Percentiles rank a stretch among this genome's conserved stretches.
phyloP scores from a whole-genome alignment of 2,329 filamentous ascomycete genomes.

The Clarireedia paspali region DNA sequence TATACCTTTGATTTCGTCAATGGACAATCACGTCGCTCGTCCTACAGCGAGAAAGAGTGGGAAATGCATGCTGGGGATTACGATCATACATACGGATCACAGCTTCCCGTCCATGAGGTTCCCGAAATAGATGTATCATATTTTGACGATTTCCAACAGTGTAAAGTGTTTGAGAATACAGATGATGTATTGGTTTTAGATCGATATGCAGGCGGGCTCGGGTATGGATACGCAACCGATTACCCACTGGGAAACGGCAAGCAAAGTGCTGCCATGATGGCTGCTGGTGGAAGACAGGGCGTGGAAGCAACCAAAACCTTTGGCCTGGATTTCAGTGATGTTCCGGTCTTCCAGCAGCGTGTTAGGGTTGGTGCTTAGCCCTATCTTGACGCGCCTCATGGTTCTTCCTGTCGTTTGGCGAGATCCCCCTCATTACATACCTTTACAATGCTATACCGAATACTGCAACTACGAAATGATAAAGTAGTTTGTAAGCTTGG shows the following conservation, averaged over 20 bases:
- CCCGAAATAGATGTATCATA: constrained; percentile 12
- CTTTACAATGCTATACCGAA: too few relatives aligned
- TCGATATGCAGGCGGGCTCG: constrained; percentile 19
- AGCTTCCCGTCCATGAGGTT: not conserved
- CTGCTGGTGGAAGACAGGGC: constrained; percentile 10
- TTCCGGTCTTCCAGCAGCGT: constrained; percentile 19
- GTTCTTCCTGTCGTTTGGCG: too few relatives aligned
- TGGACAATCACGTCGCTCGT: not conserved
- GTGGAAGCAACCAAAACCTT: constrained; percentile 9
- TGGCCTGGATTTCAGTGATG: constrained; percentile 21
- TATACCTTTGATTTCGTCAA: constrained; percentile 5
- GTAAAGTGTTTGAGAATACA: constrained; percentile 7
- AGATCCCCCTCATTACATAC: too few relatives aligned
- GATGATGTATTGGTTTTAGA: constrained; percentile 22
- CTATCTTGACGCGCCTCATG: not conserved
- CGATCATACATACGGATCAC: constrained; percentile 20
- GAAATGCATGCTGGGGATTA: constrained; percentile 12
- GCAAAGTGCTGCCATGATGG: constrained; percentile 10
- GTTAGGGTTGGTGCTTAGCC: constrained; percentile 4
- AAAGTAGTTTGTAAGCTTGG: not conserved
- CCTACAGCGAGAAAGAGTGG: constrained; percentile 9
- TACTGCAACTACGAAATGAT: too few relatives aligned
- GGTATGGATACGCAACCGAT: constrained; percentile 17
- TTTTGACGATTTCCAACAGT: constrained; percentile 9
- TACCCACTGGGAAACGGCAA: constrained; percentile 15